A percentile compares a stretch with the other conserved stretches of the same genome.
Evolutionary conservation across 2,329 filamentous ascomycete genomes (phyloP).

Genomic region (Colletotrichum sp.): DNA sequence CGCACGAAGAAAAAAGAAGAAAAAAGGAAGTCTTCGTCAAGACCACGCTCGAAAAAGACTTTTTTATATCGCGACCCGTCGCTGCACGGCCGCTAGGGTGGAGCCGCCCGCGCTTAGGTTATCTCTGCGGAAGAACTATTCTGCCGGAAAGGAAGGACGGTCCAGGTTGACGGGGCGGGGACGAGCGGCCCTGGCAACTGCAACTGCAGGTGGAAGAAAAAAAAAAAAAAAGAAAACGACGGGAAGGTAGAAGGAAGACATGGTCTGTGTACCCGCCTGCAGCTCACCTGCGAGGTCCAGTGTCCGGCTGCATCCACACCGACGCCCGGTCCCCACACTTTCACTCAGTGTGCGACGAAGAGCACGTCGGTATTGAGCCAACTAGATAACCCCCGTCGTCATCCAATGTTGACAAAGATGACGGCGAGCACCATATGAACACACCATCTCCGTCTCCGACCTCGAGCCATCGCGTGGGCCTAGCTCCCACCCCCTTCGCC

Average conservation of each 20-base stretch:
- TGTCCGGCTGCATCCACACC: not conserved
- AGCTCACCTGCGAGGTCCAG: not conserved
- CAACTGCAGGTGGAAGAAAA: not conserved
- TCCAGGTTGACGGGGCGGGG: not conserved
- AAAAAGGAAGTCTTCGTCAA: conserved; percentile 35
- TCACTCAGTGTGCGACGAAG: conserved; percentile 15
- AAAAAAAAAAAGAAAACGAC: not conserved
- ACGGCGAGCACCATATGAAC: conserved; percentile 9
- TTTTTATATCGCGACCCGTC: conserved; percentile 17
- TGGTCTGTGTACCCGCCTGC: conserved; percentile 1
- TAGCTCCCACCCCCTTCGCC: not conserved
- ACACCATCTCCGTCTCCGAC: conserved; percentile 4
- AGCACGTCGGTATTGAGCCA: conserved; percentile 9
- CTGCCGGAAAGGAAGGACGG: not conserved
- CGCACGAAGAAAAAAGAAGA: conserved; percentile 74
- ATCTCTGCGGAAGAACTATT: not conserved
- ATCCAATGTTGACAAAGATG: conserved; percentile 6
- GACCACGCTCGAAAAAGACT: not conserved
- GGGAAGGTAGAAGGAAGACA: not conserved
- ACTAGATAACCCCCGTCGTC: conserved; percentile 13
- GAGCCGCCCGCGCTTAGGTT: not conserved
- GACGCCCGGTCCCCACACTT: conserved; percentile 10
- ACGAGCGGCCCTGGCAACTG: not conserved
- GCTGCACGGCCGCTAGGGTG: conserved; percentile 3
- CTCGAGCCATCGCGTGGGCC: not conserved